Percentiles rank a stretch among this genome's conserved stretches.
phyloP scores from a whole-genome alignment of 2,329 filamentous ascomycete genomes.

The Verticillium nonalfalfae region DNA sequence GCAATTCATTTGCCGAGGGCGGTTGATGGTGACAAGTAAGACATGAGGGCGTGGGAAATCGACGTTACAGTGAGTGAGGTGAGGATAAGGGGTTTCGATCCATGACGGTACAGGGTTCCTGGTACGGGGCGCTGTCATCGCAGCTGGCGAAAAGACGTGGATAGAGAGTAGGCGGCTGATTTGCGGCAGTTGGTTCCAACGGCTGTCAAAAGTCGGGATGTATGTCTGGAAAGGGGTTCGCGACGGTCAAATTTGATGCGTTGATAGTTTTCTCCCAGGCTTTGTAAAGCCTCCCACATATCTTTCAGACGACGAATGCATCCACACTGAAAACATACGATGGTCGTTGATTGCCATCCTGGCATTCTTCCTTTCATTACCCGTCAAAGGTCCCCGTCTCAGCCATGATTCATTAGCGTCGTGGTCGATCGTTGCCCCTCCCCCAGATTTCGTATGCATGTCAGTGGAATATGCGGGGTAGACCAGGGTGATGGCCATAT shows the following conservation, averaged over 20 bases:
- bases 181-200: neutral
- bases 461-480: neutral
- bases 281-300: too few relatives aligned
- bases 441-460: neutral
- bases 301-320: too few relatives aligned
- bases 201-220: too few relatives aligned
- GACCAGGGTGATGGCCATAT: neutral
- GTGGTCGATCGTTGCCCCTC: neutral
- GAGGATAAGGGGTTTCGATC: constrained; percentile 23
- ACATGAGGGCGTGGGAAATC: constrained; percentile 33
- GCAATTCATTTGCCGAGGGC: constrained; percentile 32
- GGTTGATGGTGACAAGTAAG: constrained; percentile 37
- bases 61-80: constrained; percentile 23
- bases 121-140: constrained; percentile 4
- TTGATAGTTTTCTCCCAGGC: too few relatives aligned
- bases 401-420: neutral
- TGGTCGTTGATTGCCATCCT: neutral
- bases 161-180: neutral
- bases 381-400: neutral
- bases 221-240: too few relatives aligned
- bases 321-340: neutral
- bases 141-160: constrained; percentile 13
- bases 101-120: constrained; percentile 23
- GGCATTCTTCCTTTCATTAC: neutral
- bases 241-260: too few relatives aligned